Base-by-base conservation (phyloP, 192 early-diverging fungal species). In the Coemansia sp. region DNA sequence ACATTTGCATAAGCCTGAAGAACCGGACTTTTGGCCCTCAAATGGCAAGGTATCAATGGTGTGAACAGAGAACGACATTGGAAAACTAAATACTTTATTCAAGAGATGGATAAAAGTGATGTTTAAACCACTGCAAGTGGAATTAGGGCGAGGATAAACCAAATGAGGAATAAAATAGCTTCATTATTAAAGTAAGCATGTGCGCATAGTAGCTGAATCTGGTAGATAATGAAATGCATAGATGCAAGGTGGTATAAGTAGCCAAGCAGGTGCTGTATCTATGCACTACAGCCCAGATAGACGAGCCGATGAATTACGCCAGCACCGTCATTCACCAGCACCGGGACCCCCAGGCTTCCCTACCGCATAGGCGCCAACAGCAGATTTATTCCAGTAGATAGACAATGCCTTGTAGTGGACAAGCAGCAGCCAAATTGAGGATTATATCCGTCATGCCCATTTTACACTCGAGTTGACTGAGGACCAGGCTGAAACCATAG, bases 1-100 rank as follows among this genome's bases (percentile, higher is more conserved):
- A 48, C 92, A 87, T 76, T 97, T 97, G 69, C 95, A 87, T 20
- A 97, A 87, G 38, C 94, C 94, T 61, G 85, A 91, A 26, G 96
- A 97, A 43, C 96, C 96, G 33, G 94, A 94, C 78, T 96, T 97
- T 80, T 98, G 96, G 56, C 87, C 94, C n/a, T 86, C 87, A 49
- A 84, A 95, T 6, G 88, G 82, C 47, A 65, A 87, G 4, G 92
- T 94, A 6, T 77, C 35, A 20, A 94, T 80, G 19, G 81, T 61
- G 39, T 63, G 57, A 6, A 83, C 63, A 31, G 68, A 44, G 11
- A 50, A 15, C 6, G 57, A 40, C 54, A 52, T 56, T 7, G 39
- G 28, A 9, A 49, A 59, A 50, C 26, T 1, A n/a, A 16, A 35
- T 28, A 12, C 12, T 26, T 48, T 12, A 1, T 6, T 6, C 1